Conservation (phyloP, 345 rosid genomes). For the Physaria fendleri region DNA sequence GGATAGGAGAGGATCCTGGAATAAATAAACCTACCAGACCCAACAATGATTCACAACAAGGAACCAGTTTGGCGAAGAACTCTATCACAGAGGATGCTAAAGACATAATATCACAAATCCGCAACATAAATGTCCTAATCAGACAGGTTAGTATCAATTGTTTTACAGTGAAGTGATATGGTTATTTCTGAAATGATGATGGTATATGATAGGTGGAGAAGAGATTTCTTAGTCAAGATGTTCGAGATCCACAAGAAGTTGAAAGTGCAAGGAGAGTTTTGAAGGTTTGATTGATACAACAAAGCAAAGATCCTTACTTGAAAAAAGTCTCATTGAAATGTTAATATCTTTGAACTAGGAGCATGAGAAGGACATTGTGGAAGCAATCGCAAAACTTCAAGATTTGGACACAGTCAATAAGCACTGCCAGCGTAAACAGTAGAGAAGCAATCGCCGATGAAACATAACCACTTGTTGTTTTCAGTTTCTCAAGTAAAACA, state of each 20-base stretch:
- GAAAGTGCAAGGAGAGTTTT: conserved; percentile 73
- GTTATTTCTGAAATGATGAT: background rate
- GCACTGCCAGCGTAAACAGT: background rate
- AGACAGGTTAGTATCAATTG: conserved; percentile 50
- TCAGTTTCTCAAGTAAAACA: background rate
- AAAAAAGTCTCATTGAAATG: background rate
- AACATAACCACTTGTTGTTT: conserved; percentile 1
- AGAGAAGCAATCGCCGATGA: conserved; percentile 13
- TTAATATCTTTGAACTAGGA: no score
- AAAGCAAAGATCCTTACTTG: conserved; percentile 4
- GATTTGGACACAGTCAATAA: background rate
- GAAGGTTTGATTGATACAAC: conserved; percentile 43
- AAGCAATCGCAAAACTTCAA: background rate
- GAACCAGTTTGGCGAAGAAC: conserved; percentile 47
- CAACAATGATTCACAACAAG: conserved; percentile 47
- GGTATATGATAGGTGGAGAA: conserved; percentile 57
- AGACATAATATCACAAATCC: conserved; percentile 56
- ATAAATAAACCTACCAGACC: conserved; percentile 48
- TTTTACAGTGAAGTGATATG: background rate
- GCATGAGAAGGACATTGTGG: no score
- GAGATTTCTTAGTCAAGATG: conserved; percentile 57
- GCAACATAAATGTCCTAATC: conserved; percentile 57
- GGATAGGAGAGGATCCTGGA: no score
- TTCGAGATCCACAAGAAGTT: conserved; percentile 70
- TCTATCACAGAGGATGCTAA: conserved; percentile 62